Percentiles rank a stretch among this genome's conserved stretches.
Evolutionary conservation across 2,329 filamentous ascomycete species (phyloP).

Genomic region (Aspergillus pseudonomiae): DNA sequence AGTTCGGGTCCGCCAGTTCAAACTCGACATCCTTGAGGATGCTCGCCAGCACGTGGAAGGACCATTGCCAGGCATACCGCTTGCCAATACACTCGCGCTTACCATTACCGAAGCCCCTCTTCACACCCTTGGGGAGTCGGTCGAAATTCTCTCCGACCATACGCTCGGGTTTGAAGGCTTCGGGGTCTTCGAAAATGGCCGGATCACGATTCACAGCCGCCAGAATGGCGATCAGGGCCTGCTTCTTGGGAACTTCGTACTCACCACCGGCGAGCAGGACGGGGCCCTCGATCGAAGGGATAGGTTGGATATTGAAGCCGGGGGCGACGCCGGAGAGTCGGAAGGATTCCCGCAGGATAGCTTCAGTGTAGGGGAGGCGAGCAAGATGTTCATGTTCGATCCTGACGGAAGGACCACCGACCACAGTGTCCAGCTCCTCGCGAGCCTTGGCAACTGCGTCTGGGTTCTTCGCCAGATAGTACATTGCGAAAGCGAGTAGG

Average conservation of each 20-base stretch:
- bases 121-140: constrained; percentile 63
- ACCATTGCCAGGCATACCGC: constrained; percentile 75
- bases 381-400: constrained; percentile 58
- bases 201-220: constrained; percentile 65
- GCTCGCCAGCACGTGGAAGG: constrained; percentile 62
- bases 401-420: constrained; percentile 23
- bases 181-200: constrained; percentile 64
- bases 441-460: constrained; percentile 63
- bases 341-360: constrained; percentile 68
- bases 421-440: constrained; percentile 63
- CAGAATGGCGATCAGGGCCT: constrained; percentile 57
- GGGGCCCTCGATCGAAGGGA: constrained; percentile 43
- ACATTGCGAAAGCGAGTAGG: constrained; percentile 66
- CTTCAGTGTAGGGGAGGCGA: constrained; percentile 68
- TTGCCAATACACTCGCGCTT: constrained; percentile 71
- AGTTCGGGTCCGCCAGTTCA: constrained; percentile 59
- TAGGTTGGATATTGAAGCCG: constrained; percentile 57
- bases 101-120: constrained; percentile 76
- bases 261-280: constrained; percentile 62
- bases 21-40: constrained; percentile 74
- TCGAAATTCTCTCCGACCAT: constrained; percentile 73
- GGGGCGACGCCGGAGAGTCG: constrained; percentile 65
- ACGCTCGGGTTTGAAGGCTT: constrained; percentile 69
- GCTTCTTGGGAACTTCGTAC: constrained; percentile 60
- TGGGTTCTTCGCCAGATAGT: constrained; percentile 66